Conservation (phyloP, 768 basidiomycete species). For the Tephrocybe sp. region DNA sequence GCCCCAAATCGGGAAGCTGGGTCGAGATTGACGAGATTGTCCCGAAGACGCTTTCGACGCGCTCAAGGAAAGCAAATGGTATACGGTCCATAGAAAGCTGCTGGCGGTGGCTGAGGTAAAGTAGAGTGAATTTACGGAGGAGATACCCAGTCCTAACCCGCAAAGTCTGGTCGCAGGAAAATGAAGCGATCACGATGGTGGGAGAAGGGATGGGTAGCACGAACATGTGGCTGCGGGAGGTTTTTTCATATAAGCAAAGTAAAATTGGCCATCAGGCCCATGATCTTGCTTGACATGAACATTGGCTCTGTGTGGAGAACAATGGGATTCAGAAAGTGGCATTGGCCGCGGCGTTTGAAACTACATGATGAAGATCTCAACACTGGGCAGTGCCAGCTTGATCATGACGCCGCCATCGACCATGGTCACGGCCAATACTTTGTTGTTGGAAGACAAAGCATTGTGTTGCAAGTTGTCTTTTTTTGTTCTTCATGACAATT, state of each 20-base stretch:
- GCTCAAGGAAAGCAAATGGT: conserved; percentile 6
- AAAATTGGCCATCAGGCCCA: conserved; percentile 13
- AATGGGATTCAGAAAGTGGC: conserved; percentile 8
- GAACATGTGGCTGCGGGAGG: conserved; percentile 8
- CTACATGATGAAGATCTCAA: too few relatives aligned
- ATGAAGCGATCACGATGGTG: conserved; percentile 5
- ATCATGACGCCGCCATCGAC: too few relatives aligned
- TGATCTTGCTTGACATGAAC: not conserved
- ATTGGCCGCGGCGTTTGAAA: conserved; percentile 12
- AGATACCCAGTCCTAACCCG: not conserved
- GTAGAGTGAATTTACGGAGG: not conserved
- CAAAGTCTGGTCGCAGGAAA: not conserved
- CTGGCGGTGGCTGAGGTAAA: conserved; percentile 2
- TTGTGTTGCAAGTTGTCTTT: too few relatives aligned
- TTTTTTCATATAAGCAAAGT: conserved; percentile 14
- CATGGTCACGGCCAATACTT: too few relatives aligned
- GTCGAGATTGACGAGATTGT: conserved; percentile 5
- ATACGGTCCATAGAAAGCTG: conserved; percentile 5
- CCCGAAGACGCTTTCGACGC: conserved; percentile 7
- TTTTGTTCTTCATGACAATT: too few relatives aligned
- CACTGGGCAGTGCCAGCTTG: too few relatives aligned
- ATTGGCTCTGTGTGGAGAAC: conserved; percentile 8
- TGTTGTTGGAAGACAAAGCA: too few relatives aligned
- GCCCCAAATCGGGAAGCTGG: not conserved
- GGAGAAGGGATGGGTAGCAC: not conserved